phyloP scores from a whole-genome alignment of 208 protist genomes.

The Porcisia deanei region DNA sequence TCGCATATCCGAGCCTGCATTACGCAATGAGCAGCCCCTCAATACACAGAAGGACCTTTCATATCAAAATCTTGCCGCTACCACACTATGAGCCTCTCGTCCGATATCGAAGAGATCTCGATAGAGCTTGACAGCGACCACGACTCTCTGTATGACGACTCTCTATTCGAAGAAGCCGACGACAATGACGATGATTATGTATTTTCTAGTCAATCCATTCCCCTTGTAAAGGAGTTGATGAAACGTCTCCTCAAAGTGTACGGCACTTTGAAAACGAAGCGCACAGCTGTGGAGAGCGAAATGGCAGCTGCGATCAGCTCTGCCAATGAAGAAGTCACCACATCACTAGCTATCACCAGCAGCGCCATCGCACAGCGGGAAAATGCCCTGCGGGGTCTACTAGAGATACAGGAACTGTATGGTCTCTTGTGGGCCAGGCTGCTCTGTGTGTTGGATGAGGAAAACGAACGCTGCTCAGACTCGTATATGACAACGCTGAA shows the following conservation, averaged over 20 bases:
- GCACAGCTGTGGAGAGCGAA: constrained; percentile 20
- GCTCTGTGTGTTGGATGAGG: constrained; percentile 59
- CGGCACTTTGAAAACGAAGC: constrained; percentile 24
- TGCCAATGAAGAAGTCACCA: constrained; percentile 6
- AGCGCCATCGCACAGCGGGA: constrained; percentile 15
- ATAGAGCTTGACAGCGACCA: constrained; percentile 31
- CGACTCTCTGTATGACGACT: constrained; percentile 17
- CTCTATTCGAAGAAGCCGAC: constrained; percentile 31
- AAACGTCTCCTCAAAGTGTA: constrained; percentile 38
- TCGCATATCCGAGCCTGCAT: not conserved
- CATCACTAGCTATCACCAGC: not conserved
- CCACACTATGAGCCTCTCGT: constrained; percentile 19
- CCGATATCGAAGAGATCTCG: constrained; percentile 24
- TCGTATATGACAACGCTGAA: constrained; percentile 73
- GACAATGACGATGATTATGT: constrained; percentile 43
- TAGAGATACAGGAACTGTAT: constrained; percentile 23
- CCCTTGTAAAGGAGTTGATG: constrained; percentile 46
- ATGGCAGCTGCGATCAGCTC: not conserved
- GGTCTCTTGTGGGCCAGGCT: constrained; percentile 46
- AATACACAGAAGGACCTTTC: not conserved
- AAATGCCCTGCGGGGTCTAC: constrained; percentile 9
- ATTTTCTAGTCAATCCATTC: constrained; percentile 33
- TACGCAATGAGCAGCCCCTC: not conserved
- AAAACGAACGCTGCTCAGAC: constrained; percentile 72
- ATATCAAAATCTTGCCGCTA: constrained; percentile 7